Evolutionary conservation across 108 stramenopile species (phyloP).

Genomic region (Nitzschia sp.): DNA sequence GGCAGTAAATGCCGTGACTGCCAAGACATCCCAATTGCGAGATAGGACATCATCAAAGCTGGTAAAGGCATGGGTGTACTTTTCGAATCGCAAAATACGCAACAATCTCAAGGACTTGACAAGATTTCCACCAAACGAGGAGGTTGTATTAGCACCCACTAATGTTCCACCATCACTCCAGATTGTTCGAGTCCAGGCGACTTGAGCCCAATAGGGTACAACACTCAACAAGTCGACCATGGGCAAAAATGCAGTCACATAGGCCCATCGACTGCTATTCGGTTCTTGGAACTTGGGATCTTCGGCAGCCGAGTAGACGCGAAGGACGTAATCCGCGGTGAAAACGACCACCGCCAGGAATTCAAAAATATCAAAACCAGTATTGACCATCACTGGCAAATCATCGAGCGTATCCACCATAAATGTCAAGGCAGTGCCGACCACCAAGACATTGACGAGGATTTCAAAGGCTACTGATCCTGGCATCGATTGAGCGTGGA

Average conservation of each 20-base stretch:
- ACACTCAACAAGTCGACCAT: slow-evolving; percentile 78
- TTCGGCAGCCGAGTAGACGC: slow-evolving; percentile 47
- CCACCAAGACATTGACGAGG: slow-evolving; percentile 53
- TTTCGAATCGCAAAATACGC: slow-evolving; percentile 81
- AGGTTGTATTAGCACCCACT: no score
- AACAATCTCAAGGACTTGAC: slow-evolving; percentile 59
- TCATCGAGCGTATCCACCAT: slow-evolving; percentile 63
- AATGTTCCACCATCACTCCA: slow-evolving; percentile 18
- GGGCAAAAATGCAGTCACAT: slow-evolving; percentile 60
- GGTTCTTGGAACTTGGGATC: slow-evolving; percentile 65
- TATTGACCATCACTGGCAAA: slow-evolving; percentile 12
- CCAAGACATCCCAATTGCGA: slow-evolving; percentile 75
- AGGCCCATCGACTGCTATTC: slow-evolving; percentile 22
- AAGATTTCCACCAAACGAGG: slow-evolving; percentile 30
- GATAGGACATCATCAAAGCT: slow-evolving; percentile 76
- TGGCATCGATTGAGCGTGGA: slow-evolving; percentile 42
- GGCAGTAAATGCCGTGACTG: slow-evolving; percentile 85
- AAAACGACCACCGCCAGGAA: slow-evolving; percentile 65
- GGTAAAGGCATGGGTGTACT: slow-evolving; percentile 81
- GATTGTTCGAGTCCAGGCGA: slow-evolving; percentile 34
- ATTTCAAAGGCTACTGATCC: slow-evolving; percentile 49
- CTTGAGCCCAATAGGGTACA: slow-evolving; percentile 72
- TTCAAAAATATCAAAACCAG: slow-evolving; percentile 58
- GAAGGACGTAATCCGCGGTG: slow-evolving; percentile 67
- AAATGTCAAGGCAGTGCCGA: slow-evolving; percentile 67